A percentile compares a stretch with the other conserved stretches of the same genome.
These are phyloP conservation scores for Apiospora kogelbergensis DNA, from an alignment of 2,329 filamentous ascomycete species.

Conservation along the genomic window DNA sequence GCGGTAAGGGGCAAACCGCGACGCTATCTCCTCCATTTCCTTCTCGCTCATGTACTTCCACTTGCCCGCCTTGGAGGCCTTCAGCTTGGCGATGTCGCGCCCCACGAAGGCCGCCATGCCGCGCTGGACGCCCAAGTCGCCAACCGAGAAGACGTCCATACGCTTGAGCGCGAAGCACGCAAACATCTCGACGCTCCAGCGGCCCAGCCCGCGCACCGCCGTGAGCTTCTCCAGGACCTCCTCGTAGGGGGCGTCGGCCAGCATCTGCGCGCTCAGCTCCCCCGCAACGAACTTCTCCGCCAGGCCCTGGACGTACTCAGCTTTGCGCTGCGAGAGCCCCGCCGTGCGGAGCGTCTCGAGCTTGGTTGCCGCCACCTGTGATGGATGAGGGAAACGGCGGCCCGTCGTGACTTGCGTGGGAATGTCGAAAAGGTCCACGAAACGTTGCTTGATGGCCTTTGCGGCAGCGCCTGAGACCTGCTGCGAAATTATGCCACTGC, in stretches of 20 bases:
- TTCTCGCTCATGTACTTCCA: conserved; percentile 98
- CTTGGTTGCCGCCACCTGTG: conserved; percentile 63
- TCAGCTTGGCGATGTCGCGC: conserved; percentile 79
- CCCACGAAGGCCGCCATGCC: conserved; percentile 90
- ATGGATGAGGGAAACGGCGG: conserved; percentile 69
- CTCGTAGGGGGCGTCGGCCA: conserved; percentile 79
- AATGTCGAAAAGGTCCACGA: conserved; percentile 67
- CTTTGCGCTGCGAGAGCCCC: conserved; percentile 90
- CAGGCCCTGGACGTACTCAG: conserved; percentile 88
- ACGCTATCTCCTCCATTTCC: conserved; percentile 84
- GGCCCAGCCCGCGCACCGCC: conserved; percentile 82
- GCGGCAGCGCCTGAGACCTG: conserved; percentile 95
- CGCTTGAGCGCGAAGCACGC: conserved; percentile 92
- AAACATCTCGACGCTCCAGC: conserved; percentile 98
- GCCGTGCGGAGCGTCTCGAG: conserved; percentile 75
- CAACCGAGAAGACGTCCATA: conserved; percentile 89
- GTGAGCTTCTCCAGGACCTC: conserved; percentile 80
- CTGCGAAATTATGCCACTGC: conserved; percentile 89
- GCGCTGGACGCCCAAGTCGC: conserved; percentile 90
- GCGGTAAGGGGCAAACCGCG: conserved; percentile 81
- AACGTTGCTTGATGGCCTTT: conserved; percentile 83
- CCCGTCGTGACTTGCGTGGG: background rate
- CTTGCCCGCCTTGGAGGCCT: conserved; percentile 76
- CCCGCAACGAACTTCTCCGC: conserved; percentile 77
- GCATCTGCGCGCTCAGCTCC: conserved; percentile 72